A percentile compares a stretch with the other conserved stretches of the same genome.
These are phyloP conservation scores for Abelmoschus esculentus DNA, from an alignment of 345 rosid species.

Conservation along the genomic window DNA sequence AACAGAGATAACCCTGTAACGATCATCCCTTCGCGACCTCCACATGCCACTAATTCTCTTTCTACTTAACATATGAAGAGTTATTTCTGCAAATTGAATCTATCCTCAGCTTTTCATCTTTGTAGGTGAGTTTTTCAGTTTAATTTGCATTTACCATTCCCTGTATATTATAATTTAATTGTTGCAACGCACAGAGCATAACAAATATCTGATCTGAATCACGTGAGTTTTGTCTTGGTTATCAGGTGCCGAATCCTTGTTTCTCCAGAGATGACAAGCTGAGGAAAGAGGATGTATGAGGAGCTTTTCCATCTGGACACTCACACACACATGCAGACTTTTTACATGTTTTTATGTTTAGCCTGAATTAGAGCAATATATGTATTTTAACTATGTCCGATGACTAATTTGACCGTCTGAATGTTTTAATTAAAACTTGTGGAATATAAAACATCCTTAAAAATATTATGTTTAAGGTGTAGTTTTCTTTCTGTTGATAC, in stretches of 20 bases:
- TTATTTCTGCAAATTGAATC: conserved; percentile 22
- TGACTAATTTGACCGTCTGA: no score
- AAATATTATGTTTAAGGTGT: no score
- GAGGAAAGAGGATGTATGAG: conserved; percentile 23
- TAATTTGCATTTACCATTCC: background rate
- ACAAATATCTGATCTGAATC: background rate
- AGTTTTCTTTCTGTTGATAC: no score
- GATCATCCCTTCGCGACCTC: conserved; percentile 21
- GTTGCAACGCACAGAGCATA: background rate
- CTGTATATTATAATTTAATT: background rate
- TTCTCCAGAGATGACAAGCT: conserved; percentile 39
- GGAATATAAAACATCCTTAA: no score
- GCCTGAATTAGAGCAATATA: no score
- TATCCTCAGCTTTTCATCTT: conserved; percentile 42
- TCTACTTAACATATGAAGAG: conserved; percentile 20
- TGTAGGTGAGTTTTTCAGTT: conserved; percentile 27
- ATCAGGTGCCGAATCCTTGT: conserved; percentile 23
- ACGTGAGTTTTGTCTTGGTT: background rate
- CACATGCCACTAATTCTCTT: conserved; percentile 28
- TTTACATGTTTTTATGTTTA: no score
- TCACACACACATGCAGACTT: no score
- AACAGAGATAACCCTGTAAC: conserved; percentile 19
- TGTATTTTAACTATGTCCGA: no score
- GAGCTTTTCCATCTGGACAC: no score
- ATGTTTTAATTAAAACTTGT: no score